Base-by-base conservation (phyloP, 129 eudicot species). In the Chrysanthemum makinoi region DNA sequence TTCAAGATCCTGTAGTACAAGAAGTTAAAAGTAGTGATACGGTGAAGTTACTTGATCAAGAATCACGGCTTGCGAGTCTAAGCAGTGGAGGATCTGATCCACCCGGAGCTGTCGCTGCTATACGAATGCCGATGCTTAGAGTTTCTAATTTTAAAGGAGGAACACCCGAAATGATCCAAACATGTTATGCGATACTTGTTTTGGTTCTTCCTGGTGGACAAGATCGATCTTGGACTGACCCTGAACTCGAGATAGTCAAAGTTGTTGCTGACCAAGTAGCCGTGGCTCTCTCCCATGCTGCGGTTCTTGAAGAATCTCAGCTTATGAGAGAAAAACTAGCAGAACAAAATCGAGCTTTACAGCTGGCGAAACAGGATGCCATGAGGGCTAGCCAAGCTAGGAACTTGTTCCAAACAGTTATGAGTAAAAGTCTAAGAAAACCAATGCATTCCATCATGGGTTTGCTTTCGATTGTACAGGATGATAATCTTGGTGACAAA, bases 251-350 rank as follows among this genome's bases (percentile, higher is more conserved):
- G 80, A 88, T 88, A 13, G 85, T 88, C 7, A 76, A 77, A 62
- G 95, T 78, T 47, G 90, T 85, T 11, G 95, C 95, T 13, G 95
- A 88, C 69, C 95, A 88, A 57, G 95, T 88, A 20, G 95, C 95
- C 8, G 95, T 88, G 73, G 95, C 95, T 2, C 79, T 88, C 35
- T 88, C 91, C 15, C 95, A 88, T 60, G 95, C 95, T 58, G 87
- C 95, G 2, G 88, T 88, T 39, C 83, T 88, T 7, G 95, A 88
- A 73, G 95, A 88, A 61, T 85, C 95, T 9, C 91, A 85, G 46
- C 81, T 75, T 20, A 86, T 86, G 91, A 73, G 88, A 52, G 95
- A 88, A 10, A 85, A 74, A 51, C 49, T 88, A 56, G 88, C 65
- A 2, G 85, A 80, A 46, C 95, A 88, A 65, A 88, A 88, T 61